These are phyloP conservation scores for Macrocystidia cucumis DNA, from an alignment of 1,284 basidiomycete genomes.

Conservation along the genomic window DNA sequence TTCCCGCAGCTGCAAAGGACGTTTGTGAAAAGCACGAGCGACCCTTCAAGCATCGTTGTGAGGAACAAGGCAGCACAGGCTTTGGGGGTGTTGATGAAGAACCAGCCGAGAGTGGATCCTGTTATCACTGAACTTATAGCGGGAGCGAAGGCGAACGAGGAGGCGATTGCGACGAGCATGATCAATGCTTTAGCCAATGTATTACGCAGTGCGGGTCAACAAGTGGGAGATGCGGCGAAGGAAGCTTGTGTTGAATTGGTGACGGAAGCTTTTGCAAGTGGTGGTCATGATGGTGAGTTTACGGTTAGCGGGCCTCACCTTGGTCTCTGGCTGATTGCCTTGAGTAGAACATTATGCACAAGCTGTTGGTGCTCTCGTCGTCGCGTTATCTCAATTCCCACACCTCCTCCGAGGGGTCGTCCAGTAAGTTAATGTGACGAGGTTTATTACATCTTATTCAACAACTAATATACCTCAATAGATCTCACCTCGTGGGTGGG, in stretches of 20 bases:
- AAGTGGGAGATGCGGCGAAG: constrained; percentile 72
- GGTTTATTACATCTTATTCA: constrained; percentile 4
- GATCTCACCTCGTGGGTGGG: constrained; percentile 50
- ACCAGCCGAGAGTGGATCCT: constrained; percentile 80
- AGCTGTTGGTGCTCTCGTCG: constrained; percentile 62
- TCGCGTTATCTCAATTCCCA: constrained; percentile 59
- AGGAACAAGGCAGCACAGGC: constrained; percentile 79
- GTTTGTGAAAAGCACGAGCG: constrained; percentile 91
- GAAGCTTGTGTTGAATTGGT: constrained; percentile 73
- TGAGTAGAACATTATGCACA: constrained; percentile 65
- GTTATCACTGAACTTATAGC: constrained; percentile 85
- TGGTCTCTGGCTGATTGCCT: constrained; percentile 3
- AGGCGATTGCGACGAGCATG: constrained; percentile 70
- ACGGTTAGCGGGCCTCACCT: constrained; percentile 3
- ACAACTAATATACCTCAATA: constrained; percentile 12
- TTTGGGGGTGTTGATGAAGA: constrained; percentile 89
- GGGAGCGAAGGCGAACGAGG: constrained; percentile 62
- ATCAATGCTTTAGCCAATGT: constrained; percentile 76
- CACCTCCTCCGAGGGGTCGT: constrained; percentile 65
- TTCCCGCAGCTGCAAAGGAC: constrained; percentile 97
- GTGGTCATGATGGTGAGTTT: constrained; percentile 57
- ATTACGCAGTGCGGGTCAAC: constrained; percentile 62
- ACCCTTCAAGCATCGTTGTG: constrained; percentile 74
- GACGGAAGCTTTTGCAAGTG: constrained; percentile 74
- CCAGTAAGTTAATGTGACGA: constrained; percentile 53